phyloP scores from a whole-genome alignment of 2,329 filamentous ascomycete genomes.

The Apiospora kogelbergensis region DNA sequence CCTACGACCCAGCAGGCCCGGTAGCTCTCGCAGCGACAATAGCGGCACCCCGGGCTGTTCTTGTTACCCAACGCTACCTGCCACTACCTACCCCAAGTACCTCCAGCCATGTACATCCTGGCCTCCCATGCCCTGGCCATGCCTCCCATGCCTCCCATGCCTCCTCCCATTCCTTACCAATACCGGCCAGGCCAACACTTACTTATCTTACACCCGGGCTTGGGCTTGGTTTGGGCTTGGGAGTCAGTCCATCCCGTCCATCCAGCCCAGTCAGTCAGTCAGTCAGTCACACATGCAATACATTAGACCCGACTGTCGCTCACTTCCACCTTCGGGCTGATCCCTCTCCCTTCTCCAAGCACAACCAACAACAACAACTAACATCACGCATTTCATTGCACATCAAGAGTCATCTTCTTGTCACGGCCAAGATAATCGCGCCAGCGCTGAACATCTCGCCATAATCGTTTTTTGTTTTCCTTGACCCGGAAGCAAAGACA shows the following conservation, averaged over 20 bases:
- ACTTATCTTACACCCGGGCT: neutral
- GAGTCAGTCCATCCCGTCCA: neutral
- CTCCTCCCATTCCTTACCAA: neutral
- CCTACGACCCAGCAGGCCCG: neutral
- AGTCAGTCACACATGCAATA: conserved; percentile 12
- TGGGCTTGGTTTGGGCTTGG: neutral
- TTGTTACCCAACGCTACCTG: neutral
- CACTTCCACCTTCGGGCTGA: conserved; percentile 32
- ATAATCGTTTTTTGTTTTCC: conserved; percentile 29
- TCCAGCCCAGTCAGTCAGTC: neutral
- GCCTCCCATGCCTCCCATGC: neutral
- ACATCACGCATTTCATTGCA: conserved; percentile 41
- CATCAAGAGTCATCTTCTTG: conserved; percentile 53
- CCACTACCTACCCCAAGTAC: neutral
- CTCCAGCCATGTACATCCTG: neutral
- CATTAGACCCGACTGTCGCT: conserved; percentile 33
- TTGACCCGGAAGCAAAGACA: conserved; percentile 24
- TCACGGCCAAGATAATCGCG: conserved; percentile 59
- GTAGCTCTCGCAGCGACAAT: neutral
- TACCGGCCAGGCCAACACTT: neutral
- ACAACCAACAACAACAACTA: conserved; percentile 47
- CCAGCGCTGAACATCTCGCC: conserved; percentile 48
- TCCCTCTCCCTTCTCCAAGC: conserved; percentile 40
- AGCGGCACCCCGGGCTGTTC: conserved; percentile 1
- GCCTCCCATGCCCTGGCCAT: neutral